Evolutionary conservation across 805 yeast species (phyloP).

Genomic region (Candida stauntonica): DNA sequence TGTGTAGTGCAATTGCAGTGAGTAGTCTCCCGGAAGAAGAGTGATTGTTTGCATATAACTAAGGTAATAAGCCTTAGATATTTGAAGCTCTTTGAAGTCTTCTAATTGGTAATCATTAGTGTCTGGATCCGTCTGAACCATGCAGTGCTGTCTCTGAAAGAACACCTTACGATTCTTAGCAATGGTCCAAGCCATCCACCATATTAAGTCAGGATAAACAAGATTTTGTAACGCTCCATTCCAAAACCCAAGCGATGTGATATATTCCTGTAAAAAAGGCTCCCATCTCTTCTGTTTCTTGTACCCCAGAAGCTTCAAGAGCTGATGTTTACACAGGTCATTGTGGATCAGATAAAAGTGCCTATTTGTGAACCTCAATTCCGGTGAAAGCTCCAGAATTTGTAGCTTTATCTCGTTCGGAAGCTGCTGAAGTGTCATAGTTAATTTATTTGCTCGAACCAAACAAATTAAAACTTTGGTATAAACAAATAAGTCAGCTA

Average conservation of each 20-base stretch:
- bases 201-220: constrained; percentile 27
- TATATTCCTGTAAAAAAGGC: constrained; percentile 3
- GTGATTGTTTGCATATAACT: constrained; percentile 8
- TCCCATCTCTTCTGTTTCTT: background rate
- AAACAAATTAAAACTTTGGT: too few relatives aligned
- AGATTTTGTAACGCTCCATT: constrained; percentile 36
- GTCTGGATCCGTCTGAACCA: constrained; percentile 28
- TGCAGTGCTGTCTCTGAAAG: constrained; percentile 35
- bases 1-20: constrained; percentile 19
- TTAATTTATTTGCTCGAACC: too few relatives aligned
- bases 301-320: constrained; percentile 22
- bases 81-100: background rate
- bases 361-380: constrained; percentile 33
- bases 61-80: constrained; percentile 6
- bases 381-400: constrained; percentile 32
- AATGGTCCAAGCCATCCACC: constrained; percentile 49
- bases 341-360: constrained; percentile 48
- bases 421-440: constrained; percentile 21
- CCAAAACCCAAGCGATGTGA: constrained; percentile 27
- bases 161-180: constrained; percentile 48
- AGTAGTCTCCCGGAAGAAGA: constrained; percentile 19
- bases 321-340: constrained; percentile 39
- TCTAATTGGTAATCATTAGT: background rate
- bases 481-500: too few relatives aligned
- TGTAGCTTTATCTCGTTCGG: constrained; percentile 42